phyloP scores from a whole-genome alignment of 306 rosid species.

The Lathyrus tuberosus region DNA sequence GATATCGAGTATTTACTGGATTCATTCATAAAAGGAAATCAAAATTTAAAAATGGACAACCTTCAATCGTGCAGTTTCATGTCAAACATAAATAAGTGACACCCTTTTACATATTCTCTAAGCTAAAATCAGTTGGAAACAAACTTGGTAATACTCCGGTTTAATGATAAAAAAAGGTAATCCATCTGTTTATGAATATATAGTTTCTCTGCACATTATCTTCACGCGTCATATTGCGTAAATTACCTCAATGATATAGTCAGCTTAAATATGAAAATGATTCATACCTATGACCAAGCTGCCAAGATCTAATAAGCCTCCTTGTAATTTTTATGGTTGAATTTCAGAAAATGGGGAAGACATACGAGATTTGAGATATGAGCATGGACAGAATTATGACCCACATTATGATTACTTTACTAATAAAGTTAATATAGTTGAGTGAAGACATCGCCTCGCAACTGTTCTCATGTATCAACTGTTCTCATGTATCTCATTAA shows the following conservation, averaged over 20 bases:
- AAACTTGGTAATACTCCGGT: no score
- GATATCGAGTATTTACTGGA: no score
- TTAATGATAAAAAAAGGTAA: no score
- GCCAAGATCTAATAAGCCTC: constrained; percentile 17
- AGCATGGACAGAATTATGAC: constrained; percentile 94
- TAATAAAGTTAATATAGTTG: constrained; percentile 84
- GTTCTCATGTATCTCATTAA: no score
- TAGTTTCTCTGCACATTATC: constrained; percentile 1
- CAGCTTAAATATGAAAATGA: constrained; percentile 22
- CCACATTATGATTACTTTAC: constrained; percentile 87
- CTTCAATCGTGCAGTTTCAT: no score
- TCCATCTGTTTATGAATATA: no score
- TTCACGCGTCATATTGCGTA: not conserved
- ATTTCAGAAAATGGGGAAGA: constrained; percentile 96
- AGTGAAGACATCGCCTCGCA: constrained; percentile 88
- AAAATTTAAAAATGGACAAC: no score
- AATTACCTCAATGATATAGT: not conserved
- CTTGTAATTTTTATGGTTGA: constrained; percentile 34
- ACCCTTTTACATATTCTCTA: no score
- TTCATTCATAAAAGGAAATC: no score
- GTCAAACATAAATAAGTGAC: no score
- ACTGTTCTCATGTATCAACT: constrained; percentile 98
- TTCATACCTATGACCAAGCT: not conserved
- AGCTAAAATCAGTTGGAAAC: no score
- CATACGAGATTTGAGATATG: constrained; percentile 94